These are phyloP conservation scores for Arctium lappa DNA, from an alignment of 129 eudicot genomes.

Conservation along the genomic window DNA sequence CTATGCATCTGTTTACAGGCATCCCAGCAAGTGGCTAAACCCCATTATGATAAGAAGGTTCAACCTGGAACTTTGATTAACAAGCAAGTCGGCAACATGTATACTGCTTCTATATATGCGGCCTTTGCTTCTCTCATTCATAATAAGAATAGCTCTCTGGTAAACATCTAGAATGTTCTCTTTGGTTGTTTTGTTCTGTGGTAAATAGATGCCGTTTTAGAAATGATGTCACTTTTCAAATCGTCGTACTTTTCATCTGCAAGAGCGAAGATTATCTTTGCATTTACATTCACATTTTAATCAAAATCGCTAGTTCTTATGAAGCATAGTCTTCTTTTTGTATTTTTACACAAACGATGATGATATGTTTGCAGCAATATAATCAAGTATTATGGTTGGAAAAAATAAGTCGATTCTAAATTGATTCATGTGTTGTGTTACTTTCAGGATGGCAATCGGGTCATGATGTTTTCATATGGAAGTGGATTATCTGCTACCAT, in stretches of 20 bases:
- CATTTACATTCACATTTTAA: not conserved
- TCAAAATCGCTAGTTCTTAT: not conserved
- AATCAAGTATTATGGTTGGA: not conserved
- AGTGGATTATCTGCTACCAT: conserved; percentile 80
- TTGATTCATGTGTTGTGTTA: not conserved
- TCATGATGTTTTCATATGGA: conserved; percentile 77
- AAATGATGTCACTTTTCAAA: not conserved
- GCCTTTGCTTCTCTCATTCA: conserved; percentile 85
- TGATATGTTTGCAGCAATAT: not conserved
- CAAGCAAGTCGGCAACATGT: conserved; percentile 91
- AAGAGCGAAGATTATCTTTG: not conserved
- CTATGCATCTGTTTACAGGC: conserved; percentile 40
- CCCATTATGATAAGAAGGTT: conserved; percentile 62
- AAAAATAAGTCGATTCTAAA: not conserved
- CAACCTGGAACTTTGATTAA: conserved; percentile 72
- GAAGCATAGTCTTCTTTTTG: not conserved
- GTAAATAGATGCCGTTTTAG: not conserved
- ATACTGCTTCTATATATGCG: conserved; percentile 82
- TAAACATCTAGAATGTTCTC: conserved; percentile 5
- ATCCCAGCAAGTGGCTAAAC: conserved; percentile 76
- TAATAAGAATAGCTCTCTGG: conserved; percentile 68
- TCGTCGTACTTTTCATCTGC: not conserved
- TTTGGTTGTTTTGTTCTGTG: not conserved
- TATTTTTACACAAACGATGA: not conserved
- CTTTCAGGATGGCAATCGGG: conserved; percentile 58